A percentile compares a stretch with the other conserved stretches of the same genome.
These are phyloP conservation scores for Neocallimastix lanati DNA, from an alignment of 192 early-diverging fungal species.

Conservation along the genomic window DNA sequence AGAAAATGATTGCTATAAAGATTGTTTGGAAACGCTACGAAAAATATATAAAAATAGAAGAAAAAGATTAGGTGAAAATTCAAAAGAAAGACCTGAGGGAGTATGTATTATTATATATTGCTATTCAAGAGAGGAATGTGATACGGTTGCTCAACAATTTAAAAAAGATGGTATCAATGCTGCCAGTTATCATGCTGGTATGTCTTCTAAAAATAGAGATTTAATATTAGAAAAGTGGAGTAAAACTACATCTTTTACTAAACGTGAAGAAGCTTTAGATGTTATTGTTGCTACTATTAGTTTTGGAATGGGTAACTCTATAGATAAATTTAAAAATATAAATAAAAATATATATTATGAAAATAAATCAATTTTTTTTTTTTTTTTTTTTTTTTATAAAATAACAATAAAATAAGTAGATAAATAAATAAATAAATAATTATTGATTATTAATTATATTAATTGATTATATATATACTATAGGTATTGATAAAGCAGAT, in stretches of 20 bases:
- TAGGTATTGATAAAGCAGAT: constrained; percentile 75
- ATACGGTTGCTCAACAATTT: neutral
- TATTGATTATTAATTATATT: no score
- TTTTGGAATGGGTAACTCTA: constrained; percentile 73
- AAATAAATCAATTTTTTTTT: no score
- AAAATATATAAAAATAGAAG: neutral
- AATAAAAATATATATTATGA: no score
- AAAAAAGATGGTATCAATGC: neutral
- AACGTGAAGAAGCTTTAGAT: constrained; percentile 2
- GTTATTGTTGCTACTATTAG: constrained; percentile 89
- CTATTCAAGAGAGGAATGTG: neutral
- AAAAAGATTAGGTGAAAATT: neutral
- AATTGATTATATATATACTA: no score
- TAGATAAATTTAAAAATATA: no score
- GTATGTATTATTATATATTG: neutral
- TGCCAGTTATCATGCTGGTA: neutral
- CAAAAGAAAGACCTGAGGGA: neutral
- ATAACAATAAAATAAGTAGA: no score
- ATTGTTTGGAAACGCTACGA: neutral
- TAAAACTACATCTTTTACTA: neutral
- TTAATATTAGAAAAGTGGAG: neutral
- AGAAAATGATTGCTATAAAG: neutral
- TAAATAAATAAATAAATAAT: no score
- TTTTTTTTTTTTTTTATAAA: no score
- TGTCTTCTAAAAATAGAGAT: neutral